Evolutionary conservation across 2,329 filamentous ascomycete species (phyloP).

Genomic region (Didymella segeticola): DNA sequence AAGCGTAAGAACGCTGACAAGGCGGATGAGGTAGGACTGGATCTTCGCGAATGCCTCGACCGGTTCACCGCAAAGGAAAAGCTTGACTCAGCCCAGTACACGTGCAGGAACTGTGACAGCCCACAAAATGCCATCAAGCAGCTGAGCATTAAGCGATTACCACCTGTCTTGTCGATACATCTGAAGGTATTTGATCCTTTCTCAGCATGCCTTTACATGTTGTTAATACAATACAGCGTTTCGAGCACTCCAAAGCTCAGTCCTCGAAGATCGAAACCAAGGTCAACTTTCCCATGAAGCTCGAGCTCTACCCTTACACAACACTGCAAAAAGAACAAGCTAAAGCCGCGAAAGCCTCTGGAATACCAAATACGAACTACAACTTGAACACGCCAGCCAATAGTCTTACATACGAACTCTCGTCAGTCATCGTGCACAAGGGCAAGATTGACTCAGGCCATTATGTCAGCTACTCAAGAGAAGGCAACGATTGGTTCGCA

Average conservation of each 20-base stretch:
- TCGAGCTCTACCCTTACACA: constrained; percentile 92
- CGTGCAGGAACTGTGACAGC: constrained; percentile 79
- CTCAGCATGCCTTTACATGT: background rate
- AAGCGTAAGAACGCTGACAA: constrained; percentile 61
- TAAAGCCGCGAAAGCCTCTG: constrained; percentile 44
- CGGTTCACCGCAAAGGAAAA: constrained; percentile 88
- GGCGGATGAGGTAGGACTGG: constrained; percentile 45
- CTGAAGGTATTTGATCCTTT: constrained; percentile 70
- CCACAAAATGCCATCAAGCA: constrained; percentile 81
- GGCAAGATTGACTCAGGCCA: constrained; percentile 93
- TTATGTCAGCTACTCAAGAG: constrained; percentile 87
- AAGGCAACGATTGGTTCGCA: constrained; percentile 88
- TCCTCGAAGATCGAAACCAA: constrained; percentile 88
- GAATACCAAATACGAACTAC: constrained; percentile 43
- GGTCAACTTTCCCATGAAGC: constrained; percentile 82
- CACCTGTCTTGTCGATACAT: constrained; percentile 89
- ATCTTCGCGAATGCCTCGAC: constrained; percentile 71
- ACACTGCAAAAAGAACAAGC: constrained; percentile 59
- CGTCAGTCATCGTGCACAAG: constrained; percentile 90
- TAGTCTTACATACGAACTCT: constrained; percentile 80
- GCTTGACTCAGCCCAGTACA: constrained; percentile 76
- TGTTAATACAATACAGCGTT: constrained; percentile 57
- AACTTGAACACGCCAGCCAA: constrained; percentile 48
- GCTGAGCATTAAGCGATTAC: constrained; percentile 81
- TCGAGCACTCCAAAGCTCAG: constrained; percentile 77